Conservation (phyloP, 441 rosid species). For the Croton setiger region DNA sequence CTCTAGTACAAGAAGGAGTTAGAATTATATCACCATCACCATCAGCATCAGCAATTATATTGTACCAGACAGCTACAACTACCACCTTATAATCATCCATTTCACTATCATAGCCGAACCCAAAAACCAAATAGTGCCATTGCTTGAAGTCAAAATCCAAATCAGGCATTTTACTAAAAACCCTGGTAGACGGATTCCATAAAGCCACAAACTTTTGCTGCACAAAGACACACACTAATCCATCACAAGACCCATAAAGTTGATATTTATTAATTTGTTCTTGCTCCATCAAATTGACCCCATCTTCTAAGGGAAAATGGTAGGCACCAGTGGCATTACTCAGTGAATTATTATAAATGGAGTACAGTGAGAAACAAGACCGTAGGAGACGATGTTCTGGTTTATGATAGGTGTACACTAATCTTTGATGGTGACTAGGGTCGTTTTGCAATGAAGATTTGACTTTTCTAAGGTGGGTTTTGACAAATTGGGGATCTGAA, state of each 20-base stretch:
- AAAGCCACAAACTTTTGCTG: conserved; percentile 11
- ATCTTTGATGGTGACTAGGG: neutral
- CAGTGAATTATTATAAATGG: conserved; percentile 10
- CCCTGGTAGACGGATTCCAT: conserved; percentile 21
- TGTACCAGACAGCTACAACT: too few relatives aligned
- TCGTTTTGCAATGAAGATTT: neutral
- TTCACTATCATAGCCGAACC: conserved; percentile 23
- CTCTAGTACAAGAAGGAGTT: too few relatives aligned
- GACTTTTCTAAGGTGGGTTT: conserved; percentile 18
- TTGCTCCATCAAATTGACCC: too few relatives aligned
- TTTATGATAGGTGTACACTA: too few relatives aligned
- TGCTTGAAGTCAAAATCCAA: too few relatives aligned
- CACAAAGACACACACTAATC: conserved; percentile 19
- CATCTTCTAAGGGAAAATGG: neutral
- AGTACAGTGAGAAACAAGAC: conserved; percentile 7
- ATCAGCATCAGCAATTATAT: too few relatives aligned
- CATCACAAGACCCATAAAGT: conserved; percentile 27
- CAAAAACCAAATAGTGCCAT: too few relatives aligned
- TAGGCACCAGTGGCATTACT: conserved; percentile 3
- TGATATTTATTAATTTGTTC: too few relatives aligned
- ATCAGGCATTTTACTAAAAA: conserved; percentile 8
- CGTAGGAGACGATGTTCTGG: too few relatives aligned
- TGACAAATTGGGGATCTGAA: conserved; percentile 19
- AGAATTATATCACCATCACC: too few relatives aligned
- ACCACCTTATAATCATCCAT: conserved; percentile 24